Conservation (phyloP, 1,139 yeast genomes). For the Saccharomycopsis phalli region DNA sequence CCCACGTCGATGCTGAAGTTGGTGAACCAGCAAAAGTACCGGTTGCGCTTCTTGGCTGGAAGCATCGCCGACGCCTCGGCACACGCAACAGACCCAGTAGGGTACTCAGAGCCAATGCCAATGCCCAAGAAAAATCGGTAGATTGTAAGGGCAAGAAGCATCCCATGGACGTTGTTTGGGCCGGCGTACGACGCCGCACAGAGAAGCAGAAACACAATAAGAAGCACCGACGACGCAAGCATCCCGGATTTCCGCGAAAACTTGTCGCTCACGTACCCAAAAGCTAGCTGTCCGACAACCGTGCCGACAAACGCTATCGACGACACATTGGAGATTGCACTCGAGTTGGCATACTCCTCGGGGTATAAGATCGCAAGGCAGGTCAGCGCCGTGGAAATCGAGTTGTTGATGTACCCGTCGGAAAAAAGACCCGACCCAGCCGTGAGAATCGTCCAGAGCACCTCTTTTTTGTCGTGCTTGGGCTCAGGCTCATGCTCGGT, state of each 20-base stretch:
- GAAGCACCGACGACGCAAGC: conserved; percentile 62
- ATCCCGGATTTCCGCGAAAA: conserved; percentile 73
- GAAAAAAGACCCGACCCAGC: conserved; percentile 89
- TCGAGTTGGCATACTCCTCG: conserved; percentile 47
- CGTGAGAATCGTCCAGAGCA: conserved; percentile 63
- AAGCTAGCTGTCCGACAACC: conserved; percentile 69
- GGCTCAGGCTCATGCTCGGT: conserved; percentile 8
- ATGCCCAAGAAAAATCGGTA: conserved; percentile 81
- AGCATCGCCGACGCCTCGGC: conserved; percentile 79
- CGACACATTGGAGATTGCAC: conserved; percentile 67
- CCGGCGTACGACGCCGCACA: conserved; percentile 82
- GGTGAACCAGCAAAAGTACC: conserved; percentile 85
- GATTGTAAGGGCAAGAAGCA: conserved; percentile 72
- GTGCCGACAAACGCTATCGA: conserved; percentile 91
- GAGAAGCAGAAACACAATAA: conserved; percentile 68
- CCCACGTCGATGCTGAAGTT: conserved; percentile 82
- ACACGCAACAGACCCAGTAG: conserved; percentile 87
- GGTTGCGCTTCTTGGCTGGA: conserved; percentile 74
- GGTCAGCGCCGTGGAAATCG: conserved; percentile 70
- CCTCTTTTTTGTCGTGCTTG: conserved; percentile 12
- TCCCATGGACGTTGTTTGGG: conserved; percentile 51
- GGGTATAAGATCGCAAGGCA: conserved; percentile 61
- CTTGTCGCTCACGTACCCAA: conserved; percentile 74
- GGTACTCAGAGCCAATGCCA: conserved; percentile 84
- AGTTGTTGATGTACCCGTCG: conserved; percentile 82